phyloP scores from a whole-genome alignment of 352 stramenopile species.

The Globisporangium spiculum region DNA sequence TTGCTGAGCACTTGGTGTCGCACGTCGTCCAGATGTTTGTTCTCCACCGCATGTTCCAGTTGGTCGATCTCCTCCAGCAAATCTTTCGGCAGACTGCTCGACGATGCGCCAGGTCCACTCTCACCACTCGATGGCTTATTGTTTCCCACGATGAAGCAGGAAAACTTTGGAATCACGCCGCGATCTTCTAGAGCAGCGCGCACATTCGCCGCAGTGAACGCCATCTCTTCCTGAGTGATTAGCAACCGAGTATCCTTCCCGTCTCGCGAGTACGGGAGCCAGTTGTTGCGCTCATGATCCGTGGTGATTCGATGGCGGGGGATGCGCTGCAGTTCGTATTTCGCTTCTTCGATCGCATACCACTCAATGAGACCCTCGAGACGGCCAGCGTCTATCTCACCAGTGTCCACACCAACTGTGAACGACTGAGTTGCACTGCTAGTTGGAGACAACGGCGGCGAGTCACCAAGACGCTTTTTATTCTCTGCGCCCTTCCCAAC shows the following conservation, averaged over 20 bases:
- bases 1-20: conserved; percentile 40
- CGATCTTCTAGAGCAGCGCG: conserved; percentile 61
- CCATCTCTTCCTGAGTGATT: conserved; percentile 66
- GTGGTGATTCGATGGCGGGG: conserved; percentile 62
- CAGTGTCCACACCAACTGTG: not conserved
- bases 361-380: conserved; percentile 67
- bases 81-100: conserved; percentile 32
- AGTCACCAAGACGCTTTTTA: not conserved
- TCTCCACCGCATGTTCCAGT: conserved; percentile 52
- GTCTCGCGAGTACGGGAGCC: conserved; percentile 44
- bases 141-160: conserved; percentile 8
- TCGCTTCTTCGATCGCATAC: conserved; percentile 70
- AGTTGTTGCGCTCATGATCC: conserved; percentile 50
- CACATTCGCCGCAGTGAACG: conserved; percentile 53
- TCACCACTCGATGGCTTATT: not conserved
- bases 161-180: conserved; percentile 52
- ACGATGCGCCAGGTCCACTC: conserved; percentile 9
- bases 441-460: conserved; percentile 1
- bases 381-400: conserved; percentile 36
- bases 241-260: conserved; percentile 55
- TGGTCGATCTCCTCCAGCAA: conserved; percentile 56
- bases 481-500: not conserved
- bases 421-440: not conserved
- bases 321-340: conserved; percentile 61
- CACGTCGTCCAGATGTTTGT: conserved; percentile 17